Evolutionary conservation across 305 asterid genomes (phyloP), one percentile per base, ranked within the genome.

Genomic region (Galium porrigens): DNA sequence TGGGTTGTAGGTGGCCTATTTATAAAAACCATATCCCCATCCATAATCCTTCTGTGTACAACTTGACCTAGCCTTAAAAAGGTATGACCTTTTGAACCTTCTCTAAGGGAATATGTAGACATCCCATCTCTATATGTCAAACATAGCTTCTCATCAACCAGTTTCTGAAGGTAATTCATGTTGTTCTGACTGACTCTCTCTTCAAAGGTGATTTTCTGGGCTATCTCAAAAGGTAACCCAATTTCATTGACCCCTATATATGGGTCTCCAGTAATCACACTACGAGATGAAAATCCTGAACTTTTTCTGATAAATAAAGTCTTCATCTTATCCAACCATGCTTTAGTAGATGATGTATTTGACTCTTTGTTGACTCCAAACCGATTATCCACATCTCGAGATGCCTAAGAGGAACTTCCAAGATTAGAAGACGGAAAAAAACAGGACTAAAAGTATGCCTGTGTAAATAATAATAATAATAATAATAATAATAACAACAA

Each of bases 271-370:
- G 99, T 92, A 60, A 92, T 89, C 63, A 92, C 99, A 76, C 97
- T 85, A 32, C 99, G 85, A 41, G 99, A 92, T 61, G 99, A 92
- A 78, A 92, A 92, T 2, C 99, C 99, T 41, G 97, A 92, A n/a
- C 99, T 96, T 77, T 92, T 92, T 64, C 99, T 79, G 33, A 92
- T 92, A 66, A 92, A 92, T 36, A 92, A 61, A 6, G 99, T 92
- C 69, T 92, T 92, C 97, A 92, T 92, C 84, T 92, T 92, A 75
- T 89, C 97, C 36, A 92, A 82, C 99, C 99, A 92, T 30, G 99
- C 94, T 77, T 89, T 92, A 57, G 97, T 86, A 55, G 97, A 85
- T 48, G 96, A 80, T 11, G 71, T 76, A 72, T 74, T 86, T 46
- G 78, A 66, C 62, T 87, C 97, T 78, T 87, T 92, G 56, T 73